phyloP scores from a whole-genome alignment of 2,329 filamentous ascomycete species.

The Trichoderma simmonsii region DNA sequence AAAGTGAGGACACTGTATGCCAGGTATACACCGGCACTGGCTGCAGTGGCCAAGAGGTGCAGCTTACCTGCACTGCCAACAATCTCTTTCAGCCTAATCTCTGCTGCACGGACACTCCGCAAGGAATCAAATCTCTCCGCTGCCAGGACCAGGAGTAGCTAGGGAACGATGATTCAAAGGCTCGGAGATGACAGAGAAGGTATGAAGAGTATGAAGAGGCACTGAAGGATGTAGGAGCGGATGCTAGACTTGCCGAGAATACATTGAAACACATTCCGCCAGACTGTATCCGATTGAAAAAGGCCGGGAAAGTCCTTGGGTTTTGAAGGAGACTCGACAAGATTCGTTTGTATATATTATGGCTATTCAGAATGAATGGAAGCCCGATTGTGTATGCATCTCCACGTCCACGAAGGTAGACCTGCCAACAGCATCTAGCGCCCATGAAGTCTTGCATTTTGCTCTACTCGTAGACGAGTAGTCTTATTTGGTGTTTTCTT shows the following conservation, averaged over 20 bases:
- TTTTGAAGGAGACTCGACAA: neutral
- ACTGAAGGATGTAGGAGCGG: neutral
- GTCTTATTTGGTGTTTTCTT: neutral
- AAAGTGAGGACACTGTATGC: neutral
- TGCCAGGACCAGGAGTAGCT: neutral
- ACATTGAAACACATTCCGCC: neutral
- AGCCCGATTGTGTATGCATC: neutral
- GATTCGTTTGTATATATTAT: neutral
- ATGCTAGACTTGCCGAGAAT: neutral
- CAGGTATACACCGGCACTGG: neutral
- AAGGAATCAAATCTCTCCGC: neutral
- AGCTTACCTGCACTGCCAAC: neutral
- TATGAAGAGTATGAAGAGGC: neutral
- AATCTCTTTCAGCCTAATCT: neutral
- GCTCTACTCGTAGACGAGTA: neutral
- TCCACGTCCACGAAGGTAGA: neutral
- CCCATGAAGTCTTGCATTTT: neutral
- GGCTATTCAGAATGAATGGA: neutral
- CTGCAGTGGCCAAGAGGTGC: neutral
- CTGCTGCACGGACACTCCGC: neutral
- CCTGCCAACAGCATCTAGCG: neutral
- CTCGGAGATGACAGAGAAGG: neutral
- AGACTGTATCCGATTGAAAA: neutral
- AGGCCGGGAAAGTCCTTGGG: neutral
- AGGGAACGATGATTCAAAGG: neutral